Base-by-base conservation (phyloP, 352 stramenopile species). In the Globisporangium heterothallicum region DNA sequence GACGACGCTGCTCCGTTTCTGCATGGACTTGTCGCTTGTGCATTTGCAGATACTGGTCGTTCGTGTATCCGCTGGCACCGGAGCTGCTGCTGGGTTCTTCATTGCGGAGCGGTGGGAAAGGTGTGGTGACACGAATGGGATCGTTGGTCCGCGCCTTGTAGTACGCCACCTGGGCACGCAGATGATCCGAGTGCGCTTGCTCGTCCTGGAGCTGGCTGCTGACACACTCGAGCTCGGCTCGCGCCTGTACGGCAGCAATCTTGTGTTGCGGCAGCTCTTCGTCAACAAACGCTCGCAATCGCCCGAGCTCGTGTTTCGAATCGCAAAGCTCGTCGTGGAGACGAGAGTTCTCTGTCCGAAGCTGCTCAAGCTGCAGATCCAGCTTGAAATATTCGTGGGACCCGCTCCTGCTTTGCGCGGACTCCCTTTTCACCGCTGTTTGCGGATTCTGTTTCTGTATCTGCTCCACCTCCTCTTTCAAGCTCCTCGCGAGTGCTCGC, bases 391-490 rank as follows among this genome's bases (percentile, higher is more conserved):
- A 80, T 16, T 78, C 64, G 35, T 72, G 65, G n/a, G 21, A 26
- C 22, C 14, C 18, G 16, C 45, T 14, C 21, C 30, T 18, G n/a
- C 30, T 30, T 6, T 50, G 27, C 1, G 16, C 35, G 12, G 1
- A 1, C 0, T 38, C 32, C 8, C 4, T n/a, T n/a, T n/a, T n/a
- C n/a, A n/a, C n/a, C n/a, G n/a, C n/a, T n/a, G n/a, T 19, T n/a
- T 22, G 14, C 10, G 6, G 9, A 13, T 50, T 21, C 19, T 59
- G 43, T 21, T 24, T 44, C 8, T 59, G 42, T 34, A 59, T 79
- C 6, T 32, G 25, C 47, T 84, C 66, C 6, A 84, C 76, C 38
- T 87, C 71, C 32, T 72, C 61, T 53, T 79, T 82, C 4, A 87
- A 49, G 1, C 73, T 78, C 35, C 60, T 70, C 12, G 74, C 76